A percentile compares a stretch with the other conserved stretches of the same genome.
Conservation (phyloP, 805 yeast genomes). For the Candida vaughaniae region DNA sequence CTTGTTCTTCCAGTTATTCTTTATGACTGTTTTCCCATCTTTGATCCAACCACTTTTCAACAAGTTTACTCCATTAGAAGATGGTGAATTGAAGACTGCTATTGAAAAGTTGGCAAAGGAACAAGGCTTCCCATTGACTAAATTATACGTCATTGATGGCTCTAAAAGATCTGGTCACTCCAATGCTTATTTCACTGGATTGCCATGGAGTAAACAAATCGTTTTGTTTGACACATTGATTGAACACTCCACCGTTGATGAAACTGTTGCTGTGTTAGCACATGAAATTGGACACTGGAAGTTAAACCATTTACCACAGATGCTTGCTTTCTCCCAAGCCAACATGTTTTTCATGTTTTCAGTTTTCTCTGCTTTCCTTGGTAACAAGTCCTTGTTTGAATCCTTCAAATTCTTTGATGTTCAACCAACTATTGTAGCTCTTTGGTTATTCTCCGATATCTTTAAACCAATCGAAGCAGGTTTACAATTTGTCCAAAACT, state of each 20-base stretch:
- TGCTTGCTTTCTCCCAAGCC: slow-evolving; percentile 62
- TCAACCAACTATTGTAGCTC: slow-evolving; percentile 79
- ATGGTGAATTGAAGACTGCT: slow-evolving; percentile 79
- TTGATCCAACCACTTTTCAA: slow-evolving; percentile 91
- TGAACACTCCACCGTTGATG: slow-evolving; percentile 69
- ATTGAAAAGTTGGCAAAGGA: slow-evolving; percentile 76
- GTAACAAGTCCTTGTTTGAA: slow-evolving; percentile 72
- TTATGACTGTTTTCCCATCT: slow-evolving; percentile 77
- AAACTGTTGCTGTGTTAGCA: slow-evolving; percentile 93
- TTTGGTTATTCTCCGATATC: slow-evolving; percentile 73
- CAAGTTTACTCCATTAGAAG: slow-evolving; percentile 84
- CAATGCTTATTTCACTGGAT: slow-evolving; percentile 92
- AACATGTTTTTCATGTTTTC: slow-evolving; percentile 67
- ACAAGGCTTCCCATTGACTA: slow-evolving; percentile 82
- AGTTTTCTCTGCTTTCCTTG: slow-evolving; percentile 75
- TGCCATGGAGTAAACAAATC: slow-evolving; percentile 96
- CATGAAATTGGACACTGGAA: slow-evolving; percentile 99
- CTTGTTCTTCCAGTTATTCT: slow-evolving; percentile 66
- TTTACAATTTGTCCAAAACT: slow-evolving; percentile 63
- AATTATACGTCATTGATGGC: slow-evolving; percentile 91
- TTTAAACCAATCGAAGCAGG: slow-evolving; percentile 74
- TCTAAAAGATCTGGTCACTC: slow-evolving; percentile 95
- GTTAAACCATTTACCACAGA: slow-evolving; percentile 79
- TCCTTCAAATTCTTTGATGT: slow-evolving; percentile 71
- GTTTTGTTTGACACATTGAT: slow-evolving; percentile 91